These are phyloP conservation scores for Melampsora americana DNA, from an alignment of 1,284 basidiomycete genomes.

Conservation along the genomic window DNA sequence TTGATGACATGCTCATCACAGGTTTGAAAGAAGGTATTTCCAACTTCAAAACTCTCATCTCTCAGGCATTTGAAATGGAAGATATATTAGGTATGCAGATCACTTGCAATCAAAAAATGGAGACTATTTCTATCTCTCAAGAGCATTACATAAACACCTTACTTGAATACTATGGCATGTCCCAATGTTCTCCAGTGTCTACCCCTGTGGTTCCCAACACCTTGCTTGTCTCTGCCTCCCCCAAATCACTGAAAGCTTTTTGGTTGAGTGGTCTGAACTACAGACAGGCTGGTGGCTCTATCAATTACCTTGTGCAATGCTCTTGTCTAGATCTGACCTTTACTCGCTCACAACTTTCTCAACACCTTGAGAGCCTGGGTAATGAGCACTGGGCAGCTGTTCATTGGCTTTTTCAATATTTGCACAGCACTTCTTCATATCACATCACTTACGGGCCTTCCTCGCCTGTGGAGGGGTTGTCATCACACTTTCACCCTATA, in stretches of 20 bases:
- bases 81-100: conserved; percentile 13
- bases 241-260: background rate
- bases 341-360: background rate
- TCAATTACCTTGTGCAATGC: background rate
- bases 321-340: background rate
- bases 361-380: background rate
- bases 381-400: background rate
- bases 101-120: background rate
- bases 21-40: background rate
- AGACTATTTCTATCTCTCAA: conserved; percentile 9
- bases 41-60: conserved; percentile 11
- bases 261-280: background rate
- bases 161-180: background rate
- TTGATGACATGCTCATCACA: conserved; percentile 1
- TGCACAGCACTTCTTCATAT: background rate
- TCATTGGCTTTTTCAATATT: background rate
- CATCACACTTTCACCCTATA: background rate
- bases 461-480: background rate
- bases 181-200: background rate
- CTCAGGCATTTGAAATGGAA: background rate
- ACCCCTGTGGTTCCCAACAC: conserved; percentile 1
- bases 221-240: background rate
- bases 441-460: background rate
- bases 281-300: background rate
- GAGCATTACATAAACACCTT: conserved; percentile 4